phyloP scores from a whole-genome alignment of 2,329 filamentous ascomycete genomes.

The Sarocladiaceae sp. region DNA sequence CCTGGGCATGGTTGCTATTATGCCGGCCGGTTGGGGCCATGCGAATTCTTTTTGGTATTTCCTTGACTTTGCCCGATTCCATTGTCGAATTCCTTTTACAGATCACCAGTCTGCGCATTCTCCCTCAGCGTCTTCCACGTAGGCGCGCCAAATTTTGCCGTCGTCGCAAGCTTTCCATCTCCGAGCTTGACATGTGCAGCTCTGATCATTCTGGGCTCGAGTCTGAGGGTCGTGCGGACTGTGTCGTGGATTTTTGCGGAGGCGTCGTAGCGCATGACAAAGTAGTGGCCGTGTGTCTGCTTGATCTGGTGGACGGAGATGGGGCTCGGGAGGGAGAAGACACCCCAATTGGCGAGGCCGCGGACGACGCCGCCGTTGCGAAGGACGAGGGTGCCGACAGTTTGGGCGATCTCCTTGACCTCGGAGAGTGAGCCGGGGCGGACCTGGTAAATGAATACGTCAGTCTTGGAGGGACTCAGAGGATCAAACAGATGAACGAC shows the following conservation, averaged over 20 bases:
- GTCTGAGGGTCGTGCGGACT: constrained; percentile 66
- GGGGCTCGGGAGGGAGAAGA: constrained; percentile 77
- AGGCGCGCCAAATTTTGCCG: constrained; percentile 42
- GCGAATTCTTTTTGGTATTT: too few relatives aligned
- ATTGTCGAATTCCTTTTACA: not conserved
- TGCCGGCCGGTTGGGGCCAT: too few relatives aligned
- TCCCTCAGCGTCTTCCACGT: constrained; percentile 35
- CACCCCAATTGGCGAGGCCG: constrained; percentile 91
- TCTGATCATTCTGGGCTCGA: constrained; percentile 88
- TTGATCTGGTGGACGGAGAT: constrained; percentile 74
- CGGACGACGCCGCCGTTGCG: constrained; percentile 81
- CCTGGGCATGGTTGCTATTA: too few relatives aligned
- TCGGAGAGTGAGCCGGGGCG: constrained; percentile 83
- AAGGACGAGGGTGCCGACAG: constrained; percentile 77
- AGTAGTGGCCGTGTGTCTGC: constrained; percentile 87
- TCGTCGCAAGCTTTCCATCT: constrained; percentile 47
- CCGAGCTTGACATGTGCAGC: constrained; percentile 84
- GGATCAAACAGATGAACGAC: too few relatives aligned
- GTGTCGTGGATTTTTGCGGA: constrained; percentile 66
- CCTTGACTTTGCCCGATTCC: too few relatives aligned
- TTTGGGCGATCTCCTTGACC: constrained; percentile 94
- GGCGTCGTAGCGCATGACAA: constrained; percentile 93
- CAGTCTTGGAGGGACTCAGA: constrained; percentile 13
- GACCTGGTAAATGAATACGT: constrained; percentile 51
- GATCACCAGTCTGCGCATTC: too few relatives aligned